Evolutionary conservation across 2,329 filamentous ascomycete genomes (phyloP).

Genomic region (Neocucurbitaria cava): DNA sequence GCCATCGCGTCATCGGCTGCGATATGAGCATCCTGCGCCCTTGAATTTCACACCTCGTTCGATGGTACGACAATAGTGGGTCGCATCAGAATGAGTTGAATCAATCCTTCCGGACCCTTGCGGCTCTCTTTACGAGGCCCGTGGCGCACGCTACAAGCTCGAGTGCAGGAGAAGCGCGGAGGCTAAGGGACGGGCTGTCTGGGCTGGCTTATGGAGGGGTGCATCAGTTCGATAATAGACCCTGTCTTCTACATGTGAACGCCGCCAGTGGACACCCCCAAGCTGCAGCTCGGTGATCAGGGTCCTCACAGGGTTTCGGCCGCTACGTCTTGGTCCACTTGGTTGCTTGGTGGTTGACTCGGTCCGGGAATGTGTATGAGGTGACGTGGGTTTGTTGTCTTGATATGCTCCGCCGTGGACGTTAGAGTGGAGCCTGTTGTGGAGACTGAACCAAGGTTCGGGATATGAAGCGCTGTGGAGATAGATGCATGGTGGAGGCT

Average conservation of each 20-base stretch:
- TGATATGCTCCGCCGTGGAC: constrained; percentile 17
- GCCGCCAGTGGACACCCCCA: constrained; percentile 1
- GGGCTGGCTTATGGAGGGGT: constrained; percentile 15
- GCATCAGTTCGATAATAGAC: constrained; percentile 5
- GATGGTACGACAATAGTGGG: background rate
- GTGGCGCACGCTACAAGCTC: constrained; percentile 12
- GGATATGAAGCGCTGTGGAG: background rate
- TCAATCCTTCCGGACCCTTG: background rate
- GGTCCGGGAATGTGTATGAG: background rate
- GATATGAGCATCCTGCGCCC: background rate
- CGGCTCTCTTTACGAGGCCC: background rate
- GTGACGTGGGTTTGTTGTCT: constrained; percentile 6
- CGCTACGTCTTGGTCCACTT: constrained; percentile 10
- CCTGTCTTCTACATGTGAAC: constrained; percentile 23
- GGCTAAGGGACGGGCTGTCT: constrained; percentile 8
- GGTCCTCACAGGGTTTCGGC: constrained; percentile 18
- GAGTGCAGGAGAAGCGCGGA: constrained; percentile 1
- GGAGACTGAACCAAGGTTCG: constrained; percentile 8
- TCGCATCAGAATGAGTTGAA: constrained; percentile 3
- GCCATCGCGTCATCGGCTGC: constrained; percentile 18
- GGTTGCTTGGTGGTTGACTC: constrained; percentile 12
- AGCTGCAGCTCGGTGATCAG: constrained; percentile 21
- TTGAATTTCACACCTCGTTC: background rate
- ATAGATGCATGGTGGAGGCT: constrained; percentile 11
- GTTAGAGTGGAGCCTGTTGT: constrained; percentile 1